Base-by-base conservation (phyloP, 176 grass and related monocot species). In the Phoenix roebelenii region DNA sequence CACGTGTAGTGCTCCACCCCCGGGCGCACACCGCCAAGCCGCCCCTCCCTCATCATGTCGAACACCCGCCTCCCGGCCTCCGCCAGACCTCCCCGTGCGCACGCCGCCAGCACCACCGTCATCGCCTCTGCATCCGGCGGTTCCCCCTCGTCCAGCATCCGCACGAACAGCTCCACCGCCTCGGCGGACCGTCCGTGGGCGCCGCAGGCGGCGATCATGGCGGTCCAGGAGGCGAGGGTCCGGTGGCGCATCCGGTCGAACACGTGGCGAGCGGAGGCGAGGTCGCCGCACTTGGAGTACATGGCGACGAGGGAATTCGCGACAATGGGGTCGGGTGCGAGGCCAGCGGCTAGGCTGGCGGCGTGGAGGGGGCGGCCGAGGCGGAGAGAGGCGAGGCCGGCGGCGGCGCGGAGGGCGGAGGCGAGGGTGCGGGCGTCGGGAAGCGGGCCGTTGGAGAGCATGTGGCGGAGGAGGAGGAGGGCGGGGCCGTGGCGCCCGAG, bases 1-100 rank as follows among this genome's bases (percentile, higher is more conserved):
- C 86, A 89, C 25, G 86, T 82, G 74, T 85, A 89, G 62, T 85
- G 82, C 55, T 89, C 69, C 58, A 89, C 48, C 14, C 57, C 70
- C 7, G 78, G 82, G 50, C 67, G 65, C 5, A 65, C 49, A 2
- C 49, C 49, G 0, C 63, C 23, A 2, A 65, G 14, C 20, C 22
- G 20, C 0, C 63, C 49, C 7, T 52, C 23, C 3, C 28, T 10
- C 53, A 85, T 61, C 52, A 58, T 57, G 18, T 59, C 54, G 35
- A 89, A 89, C 70, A 85, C 74, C 30, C 39, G 57, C 66, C 71
- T 54, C 23, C 75, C 81, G 50, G 76, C 71, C 3, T 0, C 54
- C 57, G 77, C 62, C 70, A 81, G 70, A 25, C 74, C 78, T 0
- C 77, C 77, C 25, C 74, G 75, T 22, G 86, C 71, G 50, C 86